These are phyloP conservation scores for Friedmanniomyces simplex DNA, from an alignment of 495 filamentous ascomycete genomes.

Conservation along the genomic window DNA sequence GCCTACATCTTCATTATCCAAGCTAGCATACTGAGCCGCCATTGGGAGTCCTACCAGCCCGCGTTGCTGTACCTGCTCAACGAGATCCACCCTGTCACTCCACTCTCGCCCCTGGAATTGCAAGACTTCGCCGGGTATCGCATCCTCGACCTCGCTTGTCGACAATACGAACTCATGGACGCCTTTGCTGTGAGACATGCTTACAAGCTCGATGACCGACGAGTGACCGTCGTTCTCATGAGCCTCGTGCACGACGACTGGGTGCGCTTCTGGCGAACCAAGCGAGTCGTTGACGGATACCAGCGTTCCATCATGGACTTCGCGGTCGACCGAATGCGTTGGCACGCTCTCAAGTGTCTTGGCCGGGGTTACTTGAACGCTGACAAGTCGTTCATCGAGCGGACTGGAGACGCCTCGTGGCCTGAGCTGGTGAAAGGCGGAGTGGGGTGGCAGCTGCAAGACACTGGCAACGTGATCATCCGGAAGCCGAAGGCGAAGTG, in stretches of 20 bases:
- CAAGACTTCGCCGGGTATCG: constrained; percentile 70
- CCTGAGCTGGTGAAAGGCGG: constrained; percentile 53
- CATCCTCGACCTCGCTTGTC: constrained; percentile 80
- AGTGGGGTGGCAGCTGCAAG: constrained; percentile 61
- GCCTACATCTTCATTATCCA: constrained; percentile 65
- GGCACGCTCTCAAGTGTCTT: constrained; percentile 70
- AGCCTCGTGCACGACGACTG: constrained; percentile 75
- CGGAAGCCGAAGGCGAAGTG: constrained; percentile 22
- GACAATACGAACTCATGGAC: constrained; percentile 60
- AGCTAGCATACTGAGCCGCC: constrained; percentile 63
- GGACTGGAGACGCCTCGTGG: constrained; percentile 54
- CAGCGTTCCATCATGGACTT: constrained; percentile 67
- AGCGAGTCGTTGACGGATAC: constrained; percentile 63
- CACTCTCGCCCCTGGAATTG: constrained; percentile 55
- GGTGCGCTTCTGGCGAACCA: constrained; percentile 61
- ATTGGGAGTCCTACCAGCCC: constrained; percentile 81
- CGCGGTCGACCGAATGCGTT: constrained; percentile 58
- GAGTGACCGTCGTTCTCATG: constrained; percentile 54
- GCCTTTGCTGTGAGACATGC: constrained; percentile 55
- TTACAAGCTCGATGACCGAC: constrained; percentile 51
- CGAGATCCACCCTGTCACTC: constrained; percentile 48
- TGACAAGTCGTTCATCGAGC: constrained; percentile 54
- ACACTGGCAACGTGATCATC: constrained; percentile 18
- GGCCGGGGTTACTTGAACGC: constrained; percentile 70
- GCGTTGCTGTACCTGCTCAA: constrained; percentile 70